Conservation (phyloP, 805 yeast genomes). For the Cyberlindnera lachancei region DNA sequence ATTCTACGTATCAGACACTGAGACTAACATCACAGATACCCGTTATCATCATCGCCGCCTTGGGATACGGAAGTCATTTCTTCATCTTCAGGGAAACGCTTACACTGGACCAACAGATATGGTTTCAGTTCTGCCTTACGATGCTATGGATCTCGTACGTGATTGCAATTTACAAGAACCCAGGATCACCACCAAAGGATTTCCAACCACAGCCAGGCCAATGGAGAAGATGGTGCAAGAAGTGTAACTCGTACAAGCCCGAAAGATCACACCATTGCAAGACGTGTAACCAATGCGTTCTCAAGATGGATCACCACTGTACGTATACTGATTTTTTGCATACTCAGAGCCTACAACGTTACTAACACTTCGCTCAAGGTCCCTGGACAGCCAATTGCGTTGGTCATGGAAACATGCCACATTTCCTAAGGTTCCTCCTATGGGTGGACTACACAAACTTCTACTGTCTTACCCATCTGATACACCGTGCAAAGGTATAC, state of each 20-base stretch:
- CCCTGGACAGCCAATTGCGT: constrained; percentile 94
- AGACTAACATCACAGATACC: constrained; percentile 46
- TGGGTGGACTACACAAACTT: constrained; percentile 55
- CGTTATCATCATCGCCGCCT: constrained; percentile 40
- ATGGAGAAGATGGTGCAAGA: constrained; percentile 67
- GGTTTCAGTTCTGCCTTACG: constrained; percentile 39
- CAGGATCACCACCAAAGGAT: constrained; percentile 59
- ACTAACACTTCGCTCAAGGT: constrained; percentile 5
- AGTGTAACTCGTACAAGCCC: constrained; percentile 70
- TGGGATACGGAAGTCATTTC: constrained; percentile 59
- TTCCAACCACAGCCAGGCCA: constrained; percentile 37
- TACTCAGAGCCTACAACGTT: neutral
- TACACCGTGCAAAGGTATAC: constrained; percentile 31
- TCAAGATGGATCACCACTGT: constrained; percentile 89
- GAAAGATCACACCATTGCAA: constrained; percentile 85
- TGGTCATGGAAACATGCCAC: constrained; percentile 71
- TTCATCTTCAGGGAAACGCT: constrained; percentile 44
- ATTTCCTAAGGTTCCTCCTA: constrained; percentile 66
- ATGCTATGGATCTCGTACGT: constrained; percentile 71
- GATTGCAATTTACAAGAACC: constrained; percentile 55
- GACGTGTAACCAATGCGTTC: constrained; percentile 62
- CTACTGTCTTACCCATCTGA: constrained; percentile 36
- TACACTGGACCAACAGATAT: constrained; percentile 30
- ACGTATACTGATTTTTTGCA: neutral
- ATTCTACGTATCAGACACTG: neutral